phyloP scores from a whole-genome alignment of 2,329 filamentous ascomycete genomes.

The Albifimbria verrucaria region DNA sequence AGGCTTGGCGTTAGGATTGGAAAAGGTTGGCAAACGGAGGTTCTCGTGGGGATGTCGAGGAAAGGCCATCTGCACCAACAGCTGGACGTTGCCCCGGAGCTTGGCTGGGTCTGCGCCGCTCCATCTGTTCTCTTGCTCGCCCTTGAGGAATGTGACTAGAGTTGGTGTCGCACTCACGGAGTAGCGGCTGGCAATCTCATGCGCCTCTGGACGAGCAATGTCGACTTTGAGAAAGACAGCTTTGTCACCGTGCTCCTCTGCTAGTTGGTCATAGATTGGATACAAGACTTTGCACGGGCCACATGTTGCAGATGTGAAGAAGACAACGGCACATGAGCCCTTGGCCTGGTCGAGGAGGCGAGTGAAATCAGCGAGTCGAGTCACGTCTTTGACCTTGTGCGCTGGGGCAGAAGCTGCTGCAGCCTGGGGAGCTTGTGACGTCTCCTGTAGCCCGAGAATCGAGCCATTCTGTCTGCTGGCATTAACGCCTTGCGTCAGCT shows the following conservation, averaged over 20 bases:
- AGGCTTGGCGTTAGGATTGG: conserved; percentile 59
- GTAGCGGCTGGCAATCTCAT: conserved; percentile 62
- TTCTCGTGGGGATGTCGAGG: conserved; percentile 73
- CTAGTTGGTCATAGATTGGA: conserved; percentile 76
- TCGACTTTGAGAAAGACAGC: conserved; percentile 81
- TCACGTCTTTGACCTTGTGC: conserved; percentile 55
- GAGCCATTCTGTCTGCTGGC: conserved; percentile 48
- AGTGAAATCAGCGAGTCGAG: conserved; percentile 34
- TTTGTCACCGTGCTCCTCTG: conserved; percentile 65
- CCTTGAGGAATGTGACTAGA: conserved; percentile 79
- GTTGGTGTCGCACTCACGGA: conserved; percentile 77
- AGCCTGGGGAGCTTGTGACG: conserved; percentile 17
- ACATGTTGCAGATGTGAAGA: conserved; percentile 90
- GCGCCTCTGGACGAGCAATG: conserved; percentile 61
- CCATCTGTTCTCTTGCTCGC: conserved; percentile 77
- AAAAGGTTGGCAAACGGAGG: conserved; percentile 68
- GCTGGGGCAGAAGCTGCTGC: conserved; percentile 24
- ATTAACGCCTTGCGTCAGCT: conserved; percentile 52
- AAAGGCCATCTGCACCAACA: conserved; percentile 72
- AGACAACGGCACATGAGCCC: conserved; percentile 73
- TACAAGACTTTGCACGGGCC: conserved; percentile 81
- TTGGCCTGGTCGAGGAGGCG: conserved; percentile 51
- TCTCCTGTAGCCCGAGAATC: conserved; percentile 49
- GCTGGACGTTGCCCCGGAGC: conserved; percentile 67
- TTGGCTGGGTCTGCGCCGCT: conserved; percentile 67